Evolutionary conservation across 2,329 filamentous ascomycete species (phyloP), one percentile per base, ranked within the genome.

Genomic region (Aspergillus melleus): DNA sequence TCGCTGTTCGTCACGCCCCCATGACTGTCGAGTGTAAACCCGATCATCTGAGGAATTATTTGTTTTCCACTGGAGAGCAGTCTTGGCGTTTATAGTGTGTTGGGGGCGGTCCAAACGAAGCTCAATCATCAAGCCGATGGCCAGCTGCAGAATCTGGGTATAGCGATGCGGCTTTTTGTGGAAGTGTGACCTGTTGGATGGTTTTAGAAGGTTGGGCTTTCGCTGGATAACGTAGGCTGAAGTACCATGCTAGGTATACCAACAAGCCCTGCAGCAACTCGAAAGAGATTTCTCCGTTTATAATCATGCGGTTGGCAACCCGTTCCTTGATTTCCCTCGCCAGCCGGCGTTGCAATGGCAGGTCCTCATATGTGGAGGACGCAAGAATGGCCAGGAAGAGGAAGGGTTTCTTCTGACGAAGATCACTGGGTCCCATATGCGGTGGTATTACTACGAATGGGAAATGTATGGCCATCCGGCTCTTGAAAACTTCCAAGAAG

Each of bases 1-100:
- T 51, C 79, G 73, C 54, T 79, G 75, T 55, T 79, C 78, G 24
- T 80, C 79, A n/a, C 64, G 58, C 3, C 74, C 71, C 69, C 71
- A 74, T 14, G 64, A 61, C 29, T 52, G 54, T 59, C 56, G 59
- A 26, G 20, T 32, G 30, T 54, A 47, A 9, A 11, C 6, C 54
- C 22, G 39, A 11, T 56, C 44, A 32, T 52, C 10, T 9, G 58
- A 26, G 6, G 19, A 12, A 19, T 57, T 68, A 64, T 49, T 72
- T 68, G 16, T 74, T 64, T 49, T 70, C 14, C 63, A 52, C 2
- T 57, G 65, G 49, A 74, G 66, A 60, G 54, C 71, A 54, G 49
- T 74, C 64, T 60, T 72, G 36, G 14, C 71, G 60, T 72, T 59
- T 29, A 70, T 55, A 55, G 70, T 70, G 42, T 62, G 58, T 19